phyloP scores from a whole-genome alignment of 2,329 filamentous ascomycete genomes.

The Talaromyces pinophilus region DNA sequence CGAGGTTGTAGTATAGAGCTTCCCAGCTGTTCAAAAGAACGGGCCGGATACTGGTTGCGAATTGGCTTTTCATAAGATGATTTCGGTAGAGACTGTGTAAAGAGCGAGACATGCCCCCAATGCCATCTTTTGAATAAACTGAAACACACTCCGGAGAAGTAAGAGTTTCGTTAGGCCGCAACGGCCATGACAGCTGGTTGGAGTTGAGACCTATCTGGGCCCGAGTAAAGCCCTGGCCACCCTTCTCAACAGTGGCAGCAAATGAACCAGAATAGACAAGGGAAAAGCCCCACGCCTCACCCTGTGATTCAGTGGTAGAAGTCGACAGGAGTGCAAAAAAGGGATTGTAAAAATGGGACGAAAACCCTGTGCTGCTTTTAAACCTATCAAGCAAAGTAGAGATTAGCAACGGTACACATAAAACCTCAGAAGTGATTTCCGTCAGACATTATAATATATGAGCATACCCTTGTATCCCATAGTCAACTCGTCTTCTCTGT shows the following conservation, averaged over 20 bases:
- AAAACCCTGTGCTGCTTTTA: not conserved
- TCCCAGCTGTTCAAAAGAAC: not conserved
- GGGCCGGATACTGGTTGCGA: not conserved
- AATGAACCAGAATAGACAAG: not conserved
- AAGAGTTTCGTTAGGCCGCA: not conserved
- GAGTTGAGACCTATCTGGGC: not conserved
- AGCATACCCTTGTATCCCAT: not conserved
- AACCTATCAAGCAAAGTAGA: too few species aligned
- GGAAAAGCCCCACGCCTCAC: not conserved
- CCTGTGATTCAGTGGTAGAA: not conserved
- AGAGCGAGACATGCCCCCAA: not conserved
- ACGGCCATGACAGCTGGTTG: not conserved
- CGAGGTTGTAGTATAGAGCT: not conserved
- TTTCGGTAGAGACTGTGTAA: not conserved
- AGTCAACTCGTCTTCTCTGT: not conserved
- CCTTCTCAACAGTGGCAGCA: not conserved
- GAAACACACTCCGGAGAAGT: not conserved
- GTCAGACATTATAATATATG: too few species aligned
- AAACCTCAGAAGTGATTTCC: too few species aligned
- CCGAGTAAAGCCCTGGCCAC: not conserved
- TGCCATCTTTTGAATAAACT: not conserved
- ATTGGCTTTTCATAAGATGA: not conserved
- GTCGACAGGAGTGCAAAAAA: not conserved
- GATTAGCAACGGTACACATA: too few species aligned
- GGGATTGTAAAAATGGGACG: not conserved